phyloP scores from a whole-genome alignment of 768 basidiomycete genomes.

The Amanita muscaria region DNA sequence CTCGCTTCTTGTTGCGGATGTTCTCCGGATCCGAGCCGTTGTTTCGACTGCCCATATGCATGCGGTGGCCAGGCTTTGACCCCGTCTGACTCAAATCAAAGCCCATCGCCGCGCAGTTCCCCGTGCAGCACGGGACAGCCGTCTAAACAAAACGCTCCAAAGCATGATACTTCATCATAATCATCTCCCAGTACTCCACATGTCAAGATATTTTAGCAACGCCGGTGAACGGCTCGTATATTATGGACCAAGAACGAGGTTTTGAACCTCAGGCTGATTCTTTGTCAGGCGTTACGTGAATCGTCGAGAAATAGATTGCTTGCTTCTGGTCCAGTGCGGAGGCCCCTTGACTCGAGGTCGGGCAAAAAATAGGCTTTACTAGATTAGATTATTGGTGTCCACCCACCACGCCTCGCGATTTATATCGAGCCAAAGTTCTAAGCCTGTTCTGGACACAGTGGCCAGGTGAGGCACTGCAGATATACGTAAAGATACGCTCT shows the following conservation, averaged over 20 bases:
- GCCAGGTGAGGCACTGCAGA: too few relatives aligned
- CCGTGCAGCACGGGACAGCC: conserved; percentile 47
- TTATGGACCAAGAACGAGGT: not conserved
- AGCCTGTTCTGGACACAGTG: conserved; percentile 45
- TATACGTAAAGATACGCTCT: conserved; percentile 46
- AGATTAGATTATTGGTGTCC: conserved; percentile 73
- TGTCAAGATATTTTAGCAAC: conserved; percentile 54
- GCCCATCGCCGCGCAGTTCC: conserved; percentile 47
- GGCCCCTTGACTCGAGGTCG: conserved; percentile 35
- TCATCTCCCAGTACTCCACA: conserved; percentile 41
- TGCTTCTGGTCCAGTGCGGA: conserved; percentile 70
- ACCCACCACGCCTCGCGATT: conserved; percentile 56
- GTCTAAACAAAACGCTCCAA: conserved; percentile 69
- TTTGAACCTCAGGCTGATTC: not conserved
- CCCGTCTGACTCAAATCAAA: conserved; percentile 46
- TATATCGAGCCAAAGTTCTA: conserved; percentile 38
- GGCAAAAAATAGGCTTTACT: conserved; percentile 50
- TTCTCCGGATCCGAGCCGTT: too few relatives aligned
- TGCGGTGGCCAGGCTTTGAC: conserved; percentile 44
- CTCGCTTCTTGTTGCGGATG: conserved; percentile 33
- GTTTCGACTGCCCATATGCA: too few relatives aligned
- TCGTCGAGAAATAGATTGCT: conserved; percentile 74
- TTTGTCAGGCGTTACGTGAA: not conserved
- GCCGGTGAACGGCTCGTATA: conserved; percentile 36
- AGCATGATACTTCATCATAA: conserved; percentile 40